Evolutionary conservation across 768 basidiomycete species (phyloP), one percentile per base, ranked within the genome.

Genomic region (Rhodosporidiobolus sp.): DNA sequence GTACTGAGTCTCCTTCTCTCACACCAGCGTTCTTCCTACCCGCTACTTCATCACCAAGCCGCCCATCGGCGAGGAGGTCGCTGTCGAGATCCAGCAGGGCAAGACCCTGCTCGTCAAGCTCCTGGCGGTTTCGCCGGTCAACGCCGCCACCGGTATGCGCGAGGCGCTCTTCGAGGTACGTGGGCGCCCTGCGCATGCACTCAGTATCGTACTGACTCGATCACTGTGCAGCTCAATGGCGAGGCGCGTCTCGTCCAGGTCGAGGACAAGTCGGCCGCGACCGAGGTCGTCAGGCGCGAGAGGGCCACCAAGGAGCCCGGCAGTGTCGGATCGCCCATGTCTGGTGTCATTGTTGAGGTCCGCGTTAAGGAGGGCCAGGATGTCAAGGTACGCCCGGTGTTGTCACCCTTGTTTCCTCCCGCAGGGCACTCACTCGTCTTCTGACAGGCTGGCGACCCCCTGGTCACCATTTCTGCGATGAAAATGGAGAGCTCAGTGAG

Each of bases 361-460:
- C 86, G 95, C 79, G 94, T 97, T 71, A 95, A 96, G 83, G 96
- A 98, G 82, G 94, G 94, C 32, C 90, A 94, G 69, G 92, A 95
- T 80, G 94, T 99, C 82, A 94, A 90, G 88, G 84, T 97, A 75
- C 90, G 90, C 82, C 32, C 45, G 20, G 48, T 43, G 7, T 22
- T 45, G 38, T 38, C 26, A 10, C 24, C 4, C 11, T 22, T n/a
- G 5, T 11, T 66, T 24, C 11, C 24, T 46, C 9, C 53, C 67
- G 55, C 57, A 48, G 53, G 52, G 64, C 60, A n/a, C 35, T 45
- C 34, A 7, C 34, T 38, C 54, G 12, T n/a, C n/a, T 59, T 50
- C 77, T 7, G 7, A 79, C 70, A 80, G 75, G 72, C 62, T 74
- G 19, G 60, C 60, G 32, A 35, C n/a, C n/a, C n/a, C n/a, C n/a